phyloP scores from a whole-genome alignment of 495 filamentous ascomycete species.

The Xeromyces bisporus region DNA sequence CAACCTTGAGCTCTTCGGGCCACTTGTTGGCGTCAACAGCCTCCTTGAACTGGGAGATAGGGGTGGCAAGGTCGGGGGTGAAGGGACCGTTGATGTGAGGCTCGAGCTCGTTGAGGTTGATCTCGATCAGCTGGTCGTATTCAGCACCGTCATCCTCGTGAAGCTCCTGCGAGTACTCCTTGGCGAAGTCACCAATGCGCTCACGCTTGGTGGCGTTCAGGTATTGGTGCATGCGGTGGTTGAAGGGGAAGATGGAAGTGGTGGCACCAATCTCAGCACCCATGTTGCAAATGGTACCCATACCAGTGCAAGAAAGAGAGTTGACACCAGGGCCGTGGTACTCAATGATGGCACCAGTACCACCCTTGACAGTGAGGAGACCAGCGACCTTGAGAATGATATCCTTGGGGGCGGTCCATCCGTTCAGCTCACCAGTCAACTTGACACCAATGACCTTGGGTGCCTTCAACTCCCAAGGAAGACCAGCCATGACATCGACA shows the following conservation, averaged over 20 bases:
- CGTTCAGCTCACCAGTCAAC: slow-evolving; percentile 75
- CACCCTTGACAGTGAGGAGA: slow-evolving; percentile 94
- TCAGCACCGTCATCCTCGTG: slow-evolving; percentile 82
- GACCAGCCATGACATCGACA: slow-evolving; percentile 95
- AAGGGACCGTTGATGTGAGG: slow-evolving; percentile 98
- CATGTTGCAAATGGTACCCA: slow-evolving; percentile 65
- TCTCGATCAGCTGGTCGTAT: slow-evolving; percentile 92
- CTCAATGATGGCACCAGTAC: slow-evolving; percentile 92
- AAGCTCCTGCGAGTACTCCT: slow-evolving; percentile 70
- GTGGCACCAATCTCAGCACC: slow-evolving; percentile 91
- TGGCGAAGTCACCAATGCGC: slow-evolving; percentile 78
- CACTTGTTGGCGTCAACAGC: slow-evolving; percentile 87
- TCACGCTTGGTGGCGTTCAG: slow-evolving; percentile 80
- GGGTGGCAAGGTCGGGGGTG: slow-evolving; percentile 97
- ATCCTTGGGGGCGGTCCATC: slow-evolving; percentile 94
- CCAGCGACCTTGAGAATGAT: slow-evolving; percentile 97
- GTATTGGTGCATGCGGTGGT: slow-evolving; percentile 94
- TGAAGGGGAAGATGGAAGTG: slow-evolving; percentile 97
- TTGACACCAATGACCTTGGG: slow-evolving; percentile 94
- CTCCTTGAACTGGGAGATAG: slow-evolving; percentile 92
- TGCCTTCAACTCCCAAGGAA: slow-evolving; percentile 97
- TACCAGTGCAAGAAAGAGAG: slow-evolving; percentile 47
- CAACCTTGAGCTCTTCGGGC: slow-evolving; percentile 95
- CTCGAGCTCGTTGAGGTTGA: slow-evolving; percentile 89
- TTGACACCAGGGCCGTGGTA: slow-evolving; percentile 82